Base-by-base conservation (phyloP, 2,329 filamentous ascomycete genomes). In the Xylaria sp. region DNA sequence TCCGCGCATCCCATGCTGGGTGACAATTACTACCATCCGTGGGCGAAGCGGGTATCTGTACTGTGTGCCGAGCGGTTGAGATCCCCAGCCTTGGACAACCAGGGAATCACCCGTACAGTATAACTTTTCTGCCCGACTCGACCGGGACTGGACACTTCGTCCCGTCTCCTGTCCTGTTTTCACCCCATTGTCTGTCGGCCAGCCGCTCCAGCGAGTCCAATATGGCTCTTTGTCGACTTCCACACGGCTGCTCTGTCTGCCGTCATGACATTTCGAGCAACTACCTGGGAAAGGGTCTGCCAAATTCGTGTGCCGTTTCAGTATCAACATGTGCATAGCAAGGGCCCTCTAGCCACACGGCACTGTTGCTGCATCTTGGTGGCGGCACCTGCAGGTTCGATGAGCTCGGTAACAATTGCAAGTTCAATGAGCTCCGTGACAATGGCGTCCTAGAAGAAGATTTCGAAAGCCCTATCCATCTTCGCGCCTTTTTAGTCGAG, bases 11-110 rank as follows among this genome's bases (percentile, higher is more conserved):
- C 63, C 67, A 63, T 60, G 63, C 49, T 57, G 55, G 54, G 67
- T 69, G 59, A 69, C 67, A 69, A 67, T 69, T 69, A 63, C 67
- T 63, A 69, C 67, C 59, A n/a, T 60, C 64, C 58, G 28, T 59
- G 59, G 63, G 41, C 60, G 48, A 66, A 41, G 58, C 59, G 59
- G 58, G 64, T 59, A 60, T 66, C 51, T 58, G 56, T 67, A 66
- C 63, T 69, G 58, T 36, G 33, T 69, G 57, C 58, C 25, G 67
- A 67, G 48, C 43, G 55, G 59, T 60, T 43, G 49, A 51, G 18
- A 59, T 60, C 15, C 33, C 54, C 41, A 51, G 43, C 52, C 46
- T 55, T 55, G 54, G 54, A 63, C 55, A 18, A 61, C 46, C n/a
- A 41, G 43, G 15, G 55, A 56, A 57, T 41, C 54, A 60, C 59